Evolutionary conservation across 2,329 filamentous ascomycete species (phyloP), one percentile per base, ranked within the genome.

Genomic region (Furcasterigmium furcatum): DNA sequence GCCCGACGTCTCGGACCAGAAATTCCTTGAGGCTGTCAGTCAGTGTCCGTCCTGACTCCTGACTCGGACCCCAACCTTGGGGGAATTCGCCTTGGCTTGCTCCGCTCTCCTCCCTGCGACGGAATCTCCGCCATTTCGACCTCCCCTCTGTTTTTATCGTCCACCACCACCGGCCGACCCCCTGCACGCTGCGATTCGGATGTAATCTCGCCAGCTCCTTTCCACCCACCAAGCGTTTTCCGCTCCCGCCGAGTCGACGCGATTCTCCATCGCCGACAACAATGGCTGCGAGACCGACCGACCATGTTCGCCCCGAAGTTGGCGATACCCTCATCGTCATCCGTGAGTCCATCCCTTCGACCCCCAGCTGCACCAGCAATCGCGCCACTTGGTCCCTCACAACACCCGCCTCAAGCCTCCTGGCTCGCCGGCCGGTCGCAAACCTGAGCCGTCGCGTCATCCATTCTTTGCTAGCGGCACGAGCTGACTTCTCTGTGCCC

Each of bases 291-390:
- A 67, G 64, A 59, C 55, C 55, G 43, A 60, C 53, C 46, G 64
- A 68, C 45, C 64, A 60, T 41, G 52, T 60, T 51, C 74, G 71
- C 63, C 82, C 80, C 58, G 79, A 83, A 22, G 71, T 80, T 52
- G 85, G 85, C 63, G 83, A 87, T 57, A 78, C 82, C 45, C 69
- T 88, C 55, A 64, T 88, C 54, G 85, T 88, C 55, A 85, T 88
- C 58, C 85, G 85, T 88, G 74, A 75, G 85, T 68, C 30, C 41
- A 43, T 36, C 25, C 46, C 34, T 19, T 25, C 36, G 22, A 20
- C n/a, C n/a, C 38, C 40, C 43, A 45, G 42, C 36, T 19, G 38
- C 36, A 36, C 29, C 34, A 19, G 24, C 24, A 27, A 12, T 27
- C 24, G 12, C 24, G 24, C 24, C 7, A 12, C 24, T 27, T 27